Percentiles rank a stretch among this genome's conserved stretches.
These are phyloP conservation scores for Chenopodium suecicum DNA, from an alignment of 148 eudicot species.

Conservation along the genomic window DNA sequence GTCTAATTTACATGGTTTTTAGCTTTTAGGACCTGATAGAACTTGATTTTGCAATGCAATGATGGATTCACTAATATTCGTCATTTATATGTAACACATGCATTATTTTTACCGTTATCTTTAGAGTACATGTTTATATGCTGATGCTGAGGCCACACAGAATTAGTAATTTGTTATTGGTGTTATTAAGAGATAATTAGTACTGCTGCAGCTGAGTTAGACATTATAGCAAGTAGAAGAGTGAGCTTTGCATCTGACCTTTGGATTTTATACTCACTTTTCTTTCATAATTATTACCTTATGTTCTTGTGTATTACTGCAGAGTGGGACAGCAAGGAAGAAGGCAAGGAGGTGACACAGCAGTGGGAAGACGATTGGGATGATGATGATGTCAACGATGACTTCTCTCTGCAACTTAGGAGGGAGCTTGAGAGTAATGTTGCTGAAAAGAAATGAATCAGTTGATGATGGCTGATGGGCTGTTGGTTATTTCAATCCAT, in stretches of 20 bases:
- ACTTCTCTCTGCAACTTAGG: conserved; percentile 77
- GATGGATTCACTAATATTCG: background rate
- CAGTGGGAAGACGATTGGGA: conserved; percentile 98
- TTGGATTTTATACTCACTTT: background rate
- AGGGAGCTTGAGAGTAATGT: conserved; percentile 64
- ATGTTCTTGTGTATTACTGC: conserved; percentile 2
- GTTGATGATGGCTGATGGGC: background rate
- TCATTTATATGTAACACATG: background rate
- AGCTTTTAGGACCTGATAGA: background rate
- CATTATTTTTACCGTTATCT: background rate
- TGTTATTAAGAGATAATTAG: background rate
- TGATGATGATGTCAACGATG: conserved; percentile 85
- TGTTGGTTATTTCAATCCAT: background rate
- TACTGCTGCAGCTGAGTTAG: background rate
- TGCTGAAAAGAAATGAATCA: conserved; percentile 49
- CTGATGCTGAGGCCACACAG: background rate
- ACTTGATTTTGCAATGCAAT: background rate
- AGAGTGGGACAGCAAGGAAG: conserved; percentile 82
- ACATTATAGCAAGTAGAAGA: background rate
- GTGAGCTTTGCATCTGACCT: background rate
- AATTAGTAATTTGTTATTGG: no score
- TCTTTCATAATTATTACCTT: background rate
- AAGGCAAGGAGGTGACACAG: conserved; percentile 76
- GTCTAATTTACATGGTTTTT: background rate
- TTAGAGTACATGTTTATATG: background rate